Evolutionary conservation across 805 yeast genomes (phyloP), one percentile per base, ranked within the genome.

Genomic region (Candida hungchunana): DNA sequence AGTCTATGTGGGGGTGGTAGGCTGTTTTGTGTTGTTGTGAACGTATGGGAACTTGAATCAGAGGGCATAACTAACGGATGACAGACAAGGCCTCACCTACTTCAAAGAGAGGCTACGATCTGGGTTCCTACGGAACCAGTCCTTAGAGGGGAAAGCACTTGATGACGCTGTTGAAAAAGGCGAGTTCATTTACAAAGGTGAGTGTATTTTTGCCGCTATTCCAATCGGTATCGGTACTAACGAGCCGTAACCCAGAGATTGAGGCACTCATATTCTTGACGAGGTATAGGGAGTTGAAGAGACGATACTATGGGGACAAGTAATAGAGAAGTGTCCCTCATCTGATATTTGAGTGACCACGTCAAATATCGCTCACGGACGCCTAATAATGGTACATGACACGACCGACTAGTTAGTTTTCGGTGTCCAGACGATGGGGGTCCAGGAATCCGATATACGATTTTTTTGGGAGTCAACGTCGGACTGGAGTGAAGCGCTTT

Each of bases 241-340:
- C 26, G 19, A 11, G 12, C 19, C 16, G 16, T 7, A 8, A 18
- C 6, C 10, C 29, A 48, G 53, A 48, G 25, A 37, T 48, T 16
- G 51, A 48, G 22, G 44, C 51, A 7, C 15, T 48, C 34, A 37
- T 48, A 17, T 48, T 48, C 28, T 32, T 48, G n/a, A 40, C 43
- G 4, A 20, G 42, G n/a, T 48, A 48, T 23, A 37, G 53, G 28
- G 46, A 38, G n/a, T 15, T 48, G 31, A 48, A 47, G 22, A 44
- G 50, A 26, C 26, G 48, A 7, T 48, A 48, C 34, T 38, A 39
- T 26, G 2, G 29, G 4, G 27, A 19, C 8, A 22, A 21, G 7
- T 39, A 22, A 40, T 8, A 20, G 11, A 8, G 10, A 20, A 11
- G 23, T 8, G 8, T 20, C 11, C 23, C 23, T 8, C 10, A 8